Evolutionary conservation across 2,329 filamentous ascomycete species (phyloP).

Genomic region (Coniochaeta hoffmannii): DNA sequence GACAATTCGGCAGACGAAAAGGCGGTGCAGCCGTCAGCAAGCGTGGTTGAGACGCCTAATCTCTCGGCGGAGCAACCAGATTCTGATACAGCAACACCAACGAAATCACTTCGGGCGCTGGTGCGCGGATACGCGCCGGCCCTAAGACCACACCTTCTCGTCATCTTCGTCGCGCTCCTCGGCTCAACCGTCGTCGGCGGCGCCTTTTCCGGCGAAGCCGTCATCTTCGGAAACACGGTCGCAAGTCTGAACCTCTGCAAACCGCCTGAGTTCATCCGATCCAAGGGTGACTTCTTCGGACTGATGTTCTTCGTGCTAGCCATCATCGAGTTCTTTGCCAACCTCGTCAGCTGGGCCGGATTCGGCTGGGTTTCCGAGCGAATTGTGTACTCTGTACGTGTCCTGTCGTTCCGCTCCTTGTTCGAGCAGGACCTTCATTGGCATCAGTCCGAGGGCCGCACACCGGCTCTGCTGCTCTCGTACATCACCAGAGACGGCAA

Average conservation of each 20-base stretch:
- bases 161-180: constrained; percentile 38
- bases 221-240: constrained; percentile 57
- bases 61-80: constrained; percentile 2
- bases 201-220: constrained; percentile 48
- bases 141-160: constrained; percentile 26
- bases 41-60: background rate
- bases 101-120: constrained; percentile 14
- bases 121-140: constrained; percentile 13
- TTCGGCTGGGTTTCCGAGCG: constrained; percentile 53
- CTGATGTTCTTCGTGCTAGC: constrained; percentile 55
- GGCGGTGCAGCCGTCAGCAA: background rate
- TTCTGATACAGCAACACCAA: constrained; percentile 6
- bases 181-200: constrained; percentile 46
- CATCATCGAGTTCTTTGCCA: constrained; percentile 52
- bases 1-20: background rate
- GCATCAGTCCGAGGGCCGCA: constrained; percentile 60
- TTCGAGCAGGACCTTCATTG: constrained; percentile 52
- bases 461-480: constrained; percentile 54
- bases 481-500: constrained; percentile 64
- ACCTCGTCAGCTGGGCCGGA: constrained; percentile 45
- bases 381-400: constrained; percentile 46
- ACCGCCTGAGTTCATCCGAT: constrained; percentile 36
- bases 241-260: constrained; percentile 45
- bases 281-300: constrained; percentile 44
- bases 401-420: constrained; percentile 47